phyloP scores from a whole-genome alignment of 345 rosid species.

The Gossypium raimondii region DNA sequence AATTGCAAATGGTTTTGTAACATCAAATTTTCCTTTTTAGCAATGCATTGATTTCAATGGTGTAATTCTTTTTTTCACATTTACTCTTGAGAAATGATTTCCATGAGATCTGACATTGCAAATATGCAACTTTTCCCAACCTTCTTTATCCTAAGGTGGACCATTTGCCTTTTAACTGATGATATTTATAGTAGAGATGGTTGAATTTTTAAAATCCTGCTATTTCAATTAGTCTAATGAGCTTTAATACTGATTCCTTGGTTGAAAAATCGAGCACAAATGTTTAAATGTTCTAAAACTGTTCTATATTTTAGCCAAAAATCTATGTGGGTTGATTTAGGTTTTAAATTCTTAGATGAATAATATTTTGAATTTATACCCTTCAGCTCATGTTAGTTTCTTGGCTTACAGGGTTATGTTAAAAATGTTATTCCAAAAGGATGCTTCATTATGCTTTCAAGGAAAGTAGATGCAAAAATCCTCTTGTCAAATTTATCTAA shows the following conservation, averaged over 20 bases:
- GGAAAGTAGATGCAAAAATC: slow-evolving; percentile 83
- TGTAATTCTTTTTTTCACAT: background rate
- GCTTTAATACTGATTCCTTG: background rate
- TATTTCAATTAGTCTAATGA: background rate
- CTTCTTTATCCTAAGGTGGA: background rate
- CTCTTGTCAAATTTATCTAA: slow-evolving; percentile 71
- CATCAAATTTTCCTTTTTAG: background rate
- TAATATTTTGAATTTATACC: background rate
- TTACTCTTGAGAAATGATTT: slow-evolving; percentile 1
- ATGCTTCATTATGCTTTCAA: slow-evolving; percentile 78
- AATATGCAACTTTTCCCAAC: background rate
- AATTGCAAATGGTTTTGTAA: background rate
- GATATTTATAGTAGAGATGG: background rate
- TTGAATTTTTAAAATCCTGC: slow-evolving; percentile 6
- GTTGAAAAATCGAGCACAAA: background rate
- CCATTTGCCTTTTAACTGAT: background rate
- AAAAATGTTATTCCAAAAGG: slow-evolving; percentile 78
- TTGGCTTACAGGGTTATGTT: slow-evolving; percentile 78
- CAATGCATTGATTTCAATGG: background rate
- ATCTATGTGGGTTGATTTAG: background rate
- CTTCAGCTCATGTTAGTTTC: slow-evolving; percentile 11
- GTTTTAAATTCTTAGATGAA: background rate
- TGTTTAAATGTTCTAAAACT: background rate
- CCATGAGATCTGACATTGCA: background rate
- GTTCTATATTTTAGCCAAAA: background rate